A percentile compares a stretch with the other conserved stretches of the same genome.
These are phyloP conservation scores for Stagonosporopsis tanaceti DNA, from an alignment of 2,329 filamentous ascomycete species.

Conservation along the genomic window DNA sequence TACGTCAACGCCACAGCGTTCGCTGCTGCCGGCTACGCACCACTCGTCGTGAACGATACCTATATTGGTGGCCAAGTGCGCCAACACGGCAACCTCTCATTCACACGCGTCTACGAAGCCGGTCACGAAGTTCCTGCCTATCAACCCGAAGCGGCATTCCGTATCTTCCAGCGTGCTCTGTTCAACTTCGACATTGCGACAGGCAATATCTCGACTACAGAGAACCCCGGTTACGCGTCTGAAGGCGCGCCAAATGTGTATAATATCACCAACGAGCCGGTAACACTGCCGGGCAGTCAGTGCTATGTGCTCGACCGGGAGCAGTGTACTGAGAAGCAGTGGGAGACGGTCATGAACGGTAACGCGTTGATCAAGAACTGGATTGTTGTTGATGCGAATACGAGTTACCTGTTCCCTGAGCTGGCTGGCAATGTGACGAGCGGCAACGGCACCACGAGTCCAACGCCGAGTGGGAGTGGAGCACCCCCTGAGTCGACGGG, in stretches of 20 bases:
- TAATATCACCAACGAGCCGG: constrained; percentile 57
- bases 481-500: constrained; percentile 5
- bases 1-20: constrained; percentile 65
- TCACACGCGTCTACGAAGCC: constrained; percentile 61
- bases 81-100: constrained; percentile 74
- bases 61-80: constrained; percentile 77
- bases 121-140: constrained; percentile 61
- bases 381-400: constrained; percentile 47
- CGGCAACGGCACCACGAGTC: constrained; percentile 13
- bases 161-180: constrained; percentile 62
- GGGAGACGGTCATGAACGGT: constrained; percentile 43
- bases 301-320: constrained; percentile 44
- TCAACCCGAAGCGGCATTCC: constrained; percentile 59
- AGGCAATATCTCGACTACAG: constrained; percentile 54
- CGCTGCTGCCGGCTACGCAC: constrained; percentile 72
- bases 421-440: constrained; percentile 26
- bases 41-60: constrained; percentile 72
- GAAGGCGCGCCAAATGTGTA: constrained; percentile 50
- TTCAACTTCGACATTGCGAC: constrained; percentile 63
- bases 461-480: background rate
- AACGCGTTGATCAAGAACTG: constrained; percentile 43
- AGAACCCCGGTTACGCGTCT: constrained; percentile 50
- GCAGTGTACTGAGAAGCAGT: constrained; percentile 38
- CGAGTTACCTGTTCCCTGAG: constrained; percentile 41
- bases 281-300: constrained; percentile 49